Percentiles rank a stretch among this genome's conserved stretches.
Conservation (phyloP, 2,329 filamentous ascomycete species). For the Metarhizium album region DNA sequence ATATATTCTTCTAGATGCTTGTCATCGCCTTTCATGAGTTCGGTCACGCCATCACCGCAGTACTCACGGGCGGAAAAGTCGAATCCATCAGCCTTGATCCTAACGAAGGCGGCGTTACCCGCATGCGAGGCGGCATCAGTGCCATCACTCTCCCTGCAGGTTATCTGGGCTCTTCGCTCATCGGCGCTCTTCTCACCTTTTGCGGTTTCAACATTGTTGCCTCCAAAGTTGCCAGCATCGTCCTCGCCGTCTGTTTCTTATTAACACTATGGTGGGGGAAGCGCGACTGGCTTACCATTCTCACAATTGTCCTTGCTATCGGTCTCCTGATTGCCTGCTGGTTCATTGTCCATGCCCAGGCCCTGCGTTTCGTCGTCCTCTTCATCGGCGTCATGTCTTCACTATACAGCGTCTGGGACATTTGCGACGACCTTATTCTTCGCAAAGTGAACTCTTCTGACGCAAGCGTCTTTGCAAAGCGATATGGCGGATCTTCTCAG, state of each 20-base stretch:
- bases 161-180: constrained; percentile 66
- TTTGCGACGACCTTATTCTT: constrained; percentile 71
- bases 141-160: constrained; percentile 66
- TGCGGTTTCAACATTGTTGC: constrained; percentile 75
- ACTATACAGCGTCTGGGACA: constrained; percentile 76
- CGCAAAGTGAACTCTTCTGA: constrained; percentile 73
- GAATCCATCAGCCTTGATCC: constrained; percentile 66
- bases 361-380: constrained; percentile 62
- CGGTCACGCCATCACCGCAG: constrained; percentile 62
- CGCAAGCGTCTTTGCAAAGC: constrained; percentile 66
- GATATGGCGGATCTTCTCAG: constrained; percentile 68
- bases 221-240: constrained; percentile 66
- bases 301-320: constrained; percentile 59
- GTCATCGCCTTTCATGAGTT: constrained; percentile 78
- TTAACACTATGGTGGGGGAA: constrained; percentile 76
- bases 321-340: constrained; percentile 63
- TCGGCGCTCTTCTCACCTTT: constrained; percentile 68
- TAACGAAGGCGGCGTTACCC: constrained; percentile 69
- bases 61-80: constrained; percentile 62
- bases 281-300: constrained; percentile 65
- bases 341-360: constrained; percentile 69
- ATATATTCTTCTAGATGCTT: constrained; percentile 47
- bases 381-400: constrained; percentile 78
- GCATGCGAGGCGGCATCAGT: constrained; percentile 61
- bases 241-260: constrained; percentile 62